These are phyloP conservation scores for Scheffersomyces stipitis DNA, from an alignment of 805 yeast genomes.

Conservation along the genomic window DNA sequence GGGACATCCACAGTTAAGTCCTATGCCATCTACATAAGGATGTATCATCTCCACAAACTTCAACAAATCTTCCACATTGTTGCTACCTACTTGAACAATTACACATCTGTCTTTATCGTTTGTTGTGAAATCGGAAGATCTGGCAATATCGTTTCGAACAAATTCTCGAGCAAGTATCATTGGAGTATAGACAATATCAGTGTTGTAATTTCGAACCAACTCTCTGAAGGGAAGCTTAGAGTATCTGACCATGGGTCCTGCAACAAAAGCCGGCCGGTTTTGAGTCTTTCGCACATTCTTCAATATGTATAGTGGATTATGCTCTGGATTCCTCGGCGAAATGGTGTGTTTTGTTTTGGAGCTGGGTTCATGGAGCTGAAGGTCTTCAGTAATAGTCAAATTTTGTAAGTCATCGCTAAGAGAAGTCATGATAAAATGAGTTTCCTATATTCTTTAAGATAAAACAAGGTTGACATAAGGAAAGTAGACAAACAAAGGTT, in stretches of 20 bases:
- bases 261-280: constrained; percentile 39
- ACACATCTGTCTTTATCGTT: constrained; percentile 67
- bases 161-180: constrained; percentile 96
- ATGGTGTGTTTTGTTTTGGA: too few relatives aligned
- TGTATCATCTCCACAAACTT: constrained; percentile 86
- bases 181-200: constrained; percentile 89
- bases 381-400: too few relatives aligned
- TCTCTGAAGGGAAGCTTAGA: constrained; percentile 91
- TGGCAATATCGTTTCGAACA: constrained; percentile 78
- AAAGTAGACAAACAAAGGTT: too few relatives aligned
- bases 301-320: constrained; percentile 36
- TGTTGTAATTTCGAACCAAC: constrained; percentile 63
- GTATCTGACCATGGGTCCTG: constrained; percentile 97
- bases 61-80: constrained; percentile 76
- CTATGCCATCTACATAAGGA: constrained; percentile 91
- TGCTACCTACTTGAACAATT: constrained; percentile 88
- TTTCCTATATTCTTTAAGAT: too few relatives aligned
- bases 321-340: constrained; percentile 23
- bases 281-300: constrained; percentile 19
- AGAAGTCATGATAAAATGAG: too few relatives aligned
- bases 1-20: constrained; percentile 97
- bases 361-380: too few relatives aligned
- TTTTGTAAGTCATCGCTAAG: too few relatives aligned
- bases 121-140: constrained; percentile 83
- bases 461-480: too few relatives aligned